Evolutionary conservation across 2,329 filamentous ascomycete species (phyloP), one percentile per base, ranked within the genome.

Genomic region (Fusarium acutatum): DNA sequence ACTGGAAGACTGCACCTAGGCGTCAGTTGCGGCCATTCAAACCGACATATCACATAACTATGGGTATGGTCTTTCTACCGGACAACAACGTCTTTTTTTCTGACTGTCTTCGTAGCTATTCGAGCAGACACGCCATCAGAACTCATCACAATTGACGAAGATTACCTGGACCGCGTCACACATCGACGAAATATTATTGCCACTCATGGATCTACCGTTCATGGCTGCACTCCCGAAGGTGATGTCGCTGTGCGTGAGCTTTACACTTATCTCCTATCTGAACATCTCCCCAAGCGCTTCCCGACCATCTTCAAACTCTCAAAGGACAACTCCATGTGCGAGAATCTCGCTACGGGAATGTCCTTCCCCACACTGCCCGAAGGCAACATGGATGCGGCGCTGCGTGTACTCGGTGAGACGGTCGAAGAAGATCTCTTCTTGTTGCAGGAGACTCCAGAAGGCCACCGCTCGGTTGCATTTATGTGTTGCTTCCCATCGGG

Each of bases 111-210:
- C 9, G 0, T 18, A 88, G 87, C 82, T 6, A 77, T 88, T 6
- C 83, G 83, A 30, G 80, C 81, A 18, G 80, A 84, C 32, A 75
- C 80, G 0, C 84, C 86, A 0, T 87, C 86, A 1, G 84, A 89
- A 18, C 82, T 90, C 20, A 86, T 90, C 69, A 81, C 84, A 18
- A 83, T 90, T 24, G 88, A 90, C 73, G 79, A 77, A 41, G 84
- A 87, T 65, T 90, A 90, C 75, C 79, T 83, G 12, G 75, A 81
- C 13, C 82, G 86, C 5, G 81, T 90, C 32, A 80, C 69, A 2
- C 73, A 81, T 6, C 83, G 87, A 8, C 81, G 81, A 4, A 44
- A 71, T 1, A 80, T 85, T 17, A 82, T 89, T 43, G 57, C 67
- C 14, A 34, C 28, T 4, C 53, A 71, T 41, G 60, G 67, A 5